These are phyloP conservation scores for Kwoniella sp. DNA, from an alignment of 768 basidiomycete species.

Conservation along the genomic window DNA sequence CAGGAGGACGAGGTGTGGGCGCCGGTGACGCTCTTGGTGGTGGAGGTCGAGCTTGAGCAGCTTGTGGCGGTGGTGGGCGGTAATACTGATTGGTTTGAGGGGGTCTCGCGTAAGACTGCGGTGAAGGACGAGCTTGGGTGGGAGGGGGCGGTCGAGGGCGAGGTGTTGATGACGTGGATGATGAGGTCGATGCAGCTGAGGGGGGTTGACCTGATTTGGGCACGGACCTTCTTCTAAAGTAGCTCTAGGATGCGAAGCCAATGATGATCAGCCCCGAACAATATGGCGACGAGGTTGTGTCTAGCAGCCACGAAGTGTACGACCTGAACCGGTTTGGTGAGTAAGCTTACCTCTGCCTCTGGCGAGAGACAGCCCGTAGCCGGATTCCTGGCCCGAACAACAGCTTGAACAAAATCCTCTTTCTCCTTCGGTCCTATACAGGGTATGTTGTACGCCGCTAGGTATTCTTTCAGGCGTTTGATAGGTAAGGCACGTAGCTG, in stretches of 20 bases:
- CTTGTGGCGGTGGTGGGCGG: slow-evolving; percentile 19
- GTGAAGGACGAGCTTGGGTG: slow-evolving; percentile 16
- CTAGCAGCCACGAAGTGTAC: no score
- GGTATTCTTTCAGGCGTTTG: slow-evolving; percentile 54
- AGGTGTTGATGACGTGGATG: slow-evolving; percentile 4
- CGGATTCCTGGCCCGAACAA: slow-evolving; percentile 48
- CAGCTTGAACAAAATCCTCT: slow-evolving; percentile 55
- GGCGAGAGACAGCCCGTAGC: slow-evolving; percentile 49
- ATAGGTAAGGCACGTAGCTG: slow-evolving; percentile 48
- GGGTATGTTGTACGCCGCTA: slow-evolving; percentile 48
- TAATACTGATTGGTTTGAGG: slow-evolving; percentile 28
- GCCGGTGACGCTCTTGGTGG: slow-evolving; percentile 28
- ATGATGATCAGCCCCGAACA: slow-evolving; percentile 1
- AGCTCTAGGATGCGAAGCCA: slow-evolving; percentile 36
- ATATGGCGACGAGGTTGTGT: no score
- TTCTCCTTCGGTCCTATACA: slow-evolving; percentile 52
- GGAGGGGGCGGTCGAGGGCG: slow-evolving; percentile 14
- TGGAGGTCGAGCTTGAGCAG: slow-evolving; percentile 35
- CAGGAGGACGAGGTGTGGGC: slow-evolving; percentile 36
- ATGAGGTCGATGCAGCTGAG: slow-evolving; percentile 2
- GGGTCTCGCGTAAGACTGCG: slow-evolving; percentile 33
- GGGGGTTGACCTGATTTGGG: slow-evolving; percentile 43
- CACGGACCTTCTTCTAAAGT: slow-evolving; percentile 49
- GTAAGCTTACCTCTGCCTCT: slow-evolving; percentile 48
- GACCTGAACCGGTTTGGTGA: not conserved